phyloP scores from a whole-genome alignment of 108 stramenopile genomes.

The Fragilariopsis cylindrus region DNA sequence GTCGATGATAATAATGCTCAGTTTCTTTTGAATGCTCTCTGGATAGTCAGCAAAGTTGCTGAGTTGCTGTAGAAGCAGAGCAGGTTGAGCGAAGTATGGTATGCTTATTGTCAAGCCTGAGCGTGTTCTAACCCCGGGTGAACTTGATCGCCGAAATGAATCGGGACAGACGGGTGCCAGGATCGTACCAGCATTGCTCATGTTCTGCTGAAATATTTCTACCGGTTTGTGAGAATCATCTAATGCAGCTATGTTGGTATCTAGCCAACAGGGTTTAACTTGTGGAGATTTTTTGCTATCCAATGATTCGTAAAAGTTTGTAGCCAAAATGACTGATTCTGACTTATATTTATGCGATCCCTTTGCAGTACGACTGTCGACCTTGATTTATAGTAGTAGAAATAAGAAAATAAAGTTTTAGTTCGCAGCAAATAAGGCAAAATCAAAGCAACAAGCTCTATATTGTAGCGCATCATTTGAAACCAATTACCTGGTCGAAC shows the following conservation, averaged over 20 bases:
- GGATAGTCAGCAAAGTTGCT: constrained; percentile 28
- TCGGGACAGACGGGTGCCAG: constrained; percentile 5
- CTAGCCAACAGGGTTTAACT: background rate
- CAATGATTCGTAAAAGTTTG: constrained; percentile 10
- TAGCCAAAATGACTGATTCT: background rate
- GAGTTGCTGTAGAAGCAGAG: constrained; percentile 29
- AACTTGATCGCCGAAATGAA: background rate
- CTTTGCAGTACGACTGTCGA: background rate
- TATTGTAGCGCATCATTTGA: too few species aligned
- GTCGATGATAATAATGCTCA: constrained; percentile 27
- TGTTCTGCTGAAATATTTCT: background rate
- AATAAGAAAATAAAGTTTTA: too few species aligned
- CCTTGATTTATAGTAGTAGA: too few species aligned
- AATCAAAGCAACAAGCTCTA: too few species aligned
- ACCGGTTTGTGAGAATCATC: background rate
- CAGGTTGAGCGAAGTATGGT: constrained; percentile 32
- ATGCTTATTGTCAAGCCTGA: constrained; percentile 31
- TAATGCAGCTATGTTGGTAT: background rate
- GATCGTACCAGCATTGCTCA: background rate
- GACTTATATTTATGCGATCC: background rate
- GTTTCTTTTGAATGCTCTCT: background rate
- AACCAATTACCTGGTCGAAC: constrained; percentile 1
- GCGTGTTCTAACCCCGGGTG: background rate
- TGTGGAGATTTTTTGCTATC: background rate
- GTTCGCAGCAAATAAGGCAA: too few species aligned